Percentiles rank a stretch among this genome's conserved stretches.
Conservation (phyloP, 169 alveolate species). For the Cryptosporidium parvum region DNA sequence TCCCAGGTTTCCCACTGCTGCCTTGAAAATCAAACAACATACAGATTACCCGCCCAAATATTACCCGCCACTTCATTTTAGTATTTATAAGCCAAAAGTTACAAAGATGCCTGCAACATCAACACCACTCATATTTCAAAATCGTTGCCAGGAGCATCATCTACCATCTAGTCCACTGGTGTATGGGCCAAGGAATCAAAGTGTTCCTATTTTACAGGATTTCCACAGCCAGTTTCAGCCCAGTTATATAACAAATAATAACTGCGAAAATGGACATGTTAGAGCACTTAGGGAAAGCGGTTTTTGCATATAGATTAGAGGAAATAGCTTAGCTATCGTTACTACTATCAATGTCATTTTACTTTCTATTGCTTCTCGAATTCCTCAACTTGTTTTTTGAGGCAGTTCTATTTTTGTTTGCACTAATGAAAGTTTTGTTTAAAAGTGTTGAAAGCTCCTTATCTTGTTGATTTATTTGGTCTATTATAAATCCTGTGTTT, state of each 20-base stretch:
- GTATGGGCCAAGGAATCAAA: background rate
- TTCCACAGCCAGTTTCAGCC: background rate
- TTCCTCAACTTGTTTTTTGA: background rate
- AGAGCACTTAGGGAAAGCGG: background rate
- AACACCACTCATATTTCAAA: background rate
- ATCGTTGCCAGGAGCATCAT: background rate
- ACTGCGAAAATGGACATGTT: constrained; percentile 17
- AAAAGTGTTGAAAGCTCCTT: constrained; percentile 47
- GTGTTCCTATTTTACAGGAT: background rate
- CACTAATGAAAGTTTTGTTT: constrained; percentile 19
- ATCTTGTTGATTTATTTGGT: constrained; percentile 69
- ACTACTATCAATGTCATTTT: background rate
- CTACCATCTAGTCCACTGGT: background rate
- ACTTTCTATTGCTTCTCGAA: background rate
- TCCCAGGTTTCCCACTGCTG: constrained; percentile 41
- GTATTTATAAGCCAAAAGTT: background rate
- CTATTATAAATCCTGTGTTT: constrained; percentile 48
- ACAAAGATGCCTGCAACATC: background rate
- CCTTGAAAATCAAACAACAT: constrained; percentile 2
- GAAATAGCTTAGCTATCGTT: background rate
- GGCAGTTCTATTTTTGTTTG: background rate
- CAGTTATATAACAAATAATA: background rate
- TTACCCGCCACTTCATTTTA: constrained; percentile 47
- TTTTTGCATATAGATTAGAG: constrained; percentile 2
- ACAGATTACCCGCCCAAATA: constrained; percentile 24